Conservation (phyloP, 371 early-diverging fungal species). For the Capillidium heterosporum region DNA sequence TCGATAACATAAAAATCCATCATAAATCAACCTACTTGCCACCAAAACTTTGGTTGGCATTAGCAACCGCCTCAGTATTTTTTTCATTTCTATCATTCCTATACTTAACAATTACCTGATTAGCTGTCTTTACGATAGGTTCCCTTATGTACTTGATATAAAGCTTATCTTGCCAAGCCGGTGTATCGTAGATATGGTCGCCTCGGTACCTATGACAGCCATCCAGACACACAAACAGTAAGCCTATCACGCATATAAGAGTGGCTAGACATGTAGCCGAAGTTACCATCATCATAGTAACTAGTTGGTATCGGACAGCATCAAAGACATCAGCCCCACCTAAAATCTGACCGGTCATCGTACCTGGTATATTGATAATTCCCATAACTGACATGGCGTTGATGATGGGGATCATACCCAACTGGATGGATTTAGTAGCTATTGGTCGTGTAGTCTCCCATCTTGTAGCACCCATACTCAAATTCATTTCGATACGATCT, state of each 20-base stretch:
- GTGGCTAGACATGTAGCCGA: slow-evolving; percentile 7
- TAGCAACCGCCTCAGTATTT: neutral
- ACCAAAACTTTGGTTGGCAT: neutral
- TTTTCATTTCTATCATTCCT: neutral
- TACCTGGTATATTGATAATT: slow-evolving; percentile 70
- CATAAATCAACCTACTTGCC: neutral
- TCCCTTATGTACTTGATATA: neutral
- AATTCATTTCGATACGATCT: slow-evolving; percentile 50
- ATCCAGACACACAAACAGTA: slow-evolving; percentile 4
- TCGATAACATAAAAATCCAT: neutral
- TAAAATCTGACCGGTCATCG: slow-evolving; percentile 81
- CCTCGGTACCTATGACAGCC: neutral
- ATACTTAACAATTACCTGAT: neutral
- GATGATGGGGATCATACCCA: slow-evolving; percentile 63
- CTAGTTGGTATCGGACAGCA: slow-evolving; percentile 25
- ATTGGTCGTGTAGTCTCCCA: slow-evolving; percentile 67
- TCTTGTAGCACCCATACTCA: slow-evolving; percentile 65
- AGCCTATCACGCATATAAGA: slow-evolving; percentile 2
- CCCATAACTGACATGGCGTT: slow-evolving; percentile 52
- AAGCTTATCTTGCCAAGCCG: neutral
- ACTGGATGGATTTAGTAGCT: slow-evolving; percentile 45
- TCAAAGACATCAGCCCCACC: slow-evolving; percentile 63
- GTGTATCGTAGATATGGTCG: slow-evolving; percentile 1
- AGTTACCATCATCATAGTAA: slow-evolving; percentile 12
- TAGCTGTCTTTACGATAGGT: neutral